A percentile compares a stretch with the other conserved stretches of the same genome.
These are phyloP conservation scores for Rhododendron vialii DNA, from an alignment of 148 eudicot species.

Conservation along the genomic window DNA sequence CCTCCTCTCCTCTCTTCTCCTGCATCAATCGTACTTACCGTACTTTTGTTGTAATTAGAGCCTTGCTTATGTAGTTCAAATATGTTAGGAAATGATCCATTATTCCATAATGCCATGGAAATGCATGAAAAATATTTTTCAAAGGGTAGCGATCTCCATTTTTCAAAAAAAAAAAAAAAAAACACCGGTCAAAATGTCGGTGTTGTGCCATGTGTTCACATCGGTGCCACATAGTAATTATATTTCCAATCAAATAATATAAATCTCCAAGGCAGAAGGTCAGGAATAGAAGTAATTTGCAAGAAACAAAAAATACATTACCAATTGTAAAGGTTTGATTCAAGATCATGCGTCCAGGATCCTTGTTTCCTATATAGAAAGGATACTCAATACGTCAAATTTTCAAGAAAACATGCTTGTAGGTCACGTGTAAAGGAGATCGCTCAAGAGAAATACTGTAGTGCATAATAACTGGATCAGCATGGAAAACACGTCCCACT, in stretches of 20 bases:
- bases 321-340: slow-evolving; percentile 97
- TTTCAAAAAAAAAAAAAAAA: neutral
- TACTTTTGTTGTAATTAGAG: neutral
- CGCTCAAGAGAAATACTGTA: slow-evolving; percentile 50
- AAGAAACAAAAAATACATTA: slow-evolving; percentile 25
- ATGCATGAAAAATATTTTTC: neutral
- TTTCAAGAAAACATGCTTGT: neutral
- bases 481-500: slow-evolving; percentile 87
- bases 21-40: neutral
- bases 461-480: slow-evolving; percentile 82
- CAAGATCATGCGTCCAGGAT: slow-evolving; percentile 72
- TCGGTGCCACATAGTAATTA: neutral
- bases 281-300: neutral
- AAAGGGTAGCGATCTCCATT: neutral
- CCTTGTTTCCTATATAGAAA: slow-evolving; percentile 62
- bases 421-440: neutral
- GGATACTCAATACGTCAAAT: slow-evolving; percentile 2
- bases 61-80: neutral
- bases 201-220: neutral
- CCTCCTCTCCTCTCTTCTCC: neutral
- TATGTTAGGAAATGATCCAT: neutral
- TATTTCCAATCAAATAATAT: neutral
- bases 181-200: neutral
- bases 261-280: neutral
- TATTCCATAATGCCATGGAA: neutral